Percentiles rank a stretch among this genome's conserved stretches.
These are phyloP conservation scores for Sphaerosporella brunnea DNA, from an alignment of 495 filamentous ascomycete species.

Conservation along the genomic window DNA sequence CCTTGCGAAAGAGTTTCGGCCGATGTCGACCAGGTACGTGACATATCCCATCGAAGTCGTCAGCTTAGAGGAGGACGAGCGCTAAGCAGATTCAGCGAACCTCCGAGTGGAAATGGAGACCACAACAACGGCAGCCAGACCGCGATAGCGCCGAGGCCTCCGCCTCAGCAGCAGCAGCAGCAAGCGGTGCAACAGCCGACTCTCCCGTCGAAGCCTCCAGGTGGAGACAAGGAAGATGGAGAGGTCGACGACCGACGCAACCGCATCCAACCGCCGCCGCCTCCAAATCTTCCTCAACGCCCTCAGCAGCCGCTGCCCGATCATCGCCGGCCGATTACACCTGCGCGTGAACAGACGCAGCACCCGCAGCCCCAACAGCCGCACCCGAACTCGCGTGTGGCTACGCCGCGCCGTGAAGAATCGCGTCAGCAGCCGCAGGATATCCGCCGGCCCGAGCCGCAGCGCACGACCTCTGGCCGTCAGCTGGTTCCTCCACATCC, in stretches of 20 bases:
- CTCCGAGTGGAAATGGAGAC: too few relatives aligned
- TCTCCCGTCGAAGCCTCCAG: constrained; percentile 14
- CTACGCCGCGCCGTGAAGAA: constrained; percentile 2
- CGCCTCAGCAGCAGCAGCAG: neutral
- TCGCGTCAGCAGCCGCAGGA: constrained; percentile 17
- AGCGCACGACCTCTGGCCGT: constrained; percentile 1
- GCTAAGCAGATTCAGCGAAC: constrained; percentile 5
- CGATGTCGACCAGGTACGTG: constrained; percentile 4
- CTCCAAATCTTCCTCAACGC: constrained; percentile 3
- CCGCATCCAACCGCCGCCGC: neutral
- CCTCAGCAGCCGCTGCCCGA: constrained; percentile 1
- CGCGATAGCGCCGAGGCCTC: too few relatives aligned
- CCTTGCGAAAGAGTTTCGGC: constrained; percentile 1
- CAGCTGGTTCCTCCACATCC: constrained; percentile 3
- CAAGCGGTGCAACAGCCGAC: neutral
- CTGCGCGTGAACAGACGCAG: neutral
- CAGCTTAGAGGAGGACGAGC: constrained; percentile 9
- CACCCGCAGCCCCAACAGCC: neutral
- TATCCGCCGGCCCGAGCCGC: neutral
- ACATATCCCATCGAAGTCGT: constrained; percentile 3
- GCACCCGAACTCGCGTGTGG: neutral
- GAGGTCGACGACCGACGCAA: constrained; percentile 25
- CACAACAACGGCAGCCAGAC: too few relatives aligned
- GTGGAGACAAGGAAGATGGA: constrained; percentile 24
- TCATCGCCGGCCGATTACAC: neutral